Evolutionary conservation across 140 eudicot genomes (phyloP), one percentile per base, ranked within the genome.

Genomic region (Senecio squalidus): DNA sequence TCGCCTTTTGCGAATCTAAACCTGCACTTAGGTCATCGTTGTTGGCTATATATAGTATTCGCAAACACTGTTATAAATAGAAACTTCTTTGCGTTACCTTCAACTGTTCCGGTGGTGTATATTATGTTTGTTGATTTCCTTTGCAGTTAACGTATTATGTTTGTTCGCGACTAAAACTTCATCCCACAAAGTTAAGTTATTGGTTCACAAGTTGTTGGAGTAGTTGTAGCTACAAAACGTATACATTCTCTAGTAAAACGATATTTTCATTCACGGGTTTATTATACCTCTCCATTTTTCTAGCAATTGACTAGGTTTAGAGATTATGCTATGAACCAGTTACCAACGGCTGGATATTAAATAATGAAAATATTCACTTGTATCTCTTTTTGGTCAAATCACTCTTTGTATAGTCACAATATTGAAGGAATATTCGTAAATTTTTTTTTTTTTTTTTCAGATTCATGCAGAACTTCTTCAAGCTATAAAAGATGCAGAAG

Each of bases 401-500:
- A 27, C 36, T 22, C 40, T 8, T 14, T 23, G 21, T 2, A 26
- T 5, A 14, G 13, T 1, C 13, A 50, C 5, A 9, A 3, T 5
- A 18, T 45, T 45, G 23, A 8, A 7, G 26, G 26, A 4, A 45
- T 45, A 45, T 43, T 14, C 16, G 41, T 40, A 36, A 40, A 29
- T n/a, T 15, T 48, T 47, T 8, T 13, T 4, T 33, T 6, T 64
- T 29, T 26, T 34, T 43, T 16, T 28, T 47, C 30, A 91, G 98
- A 74, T 91, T 43, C 82, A 77, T 36, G 84, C 62, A 21, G 98
- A 91, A 88, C 96, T 91, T 76, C 76, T 86, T 68, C 89, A 84
- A 69, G 81, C 91, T 20, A 83, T 81, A 54, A 83, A 76, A 83
- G 96, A 86, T 71, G 94, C 91, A 60, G 98, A 91, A 75, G 95